Evolutionary conservation across 495 filamentous ascomycete species (phyloP).

Genomic region (Penicillium paxilli): DNA sequence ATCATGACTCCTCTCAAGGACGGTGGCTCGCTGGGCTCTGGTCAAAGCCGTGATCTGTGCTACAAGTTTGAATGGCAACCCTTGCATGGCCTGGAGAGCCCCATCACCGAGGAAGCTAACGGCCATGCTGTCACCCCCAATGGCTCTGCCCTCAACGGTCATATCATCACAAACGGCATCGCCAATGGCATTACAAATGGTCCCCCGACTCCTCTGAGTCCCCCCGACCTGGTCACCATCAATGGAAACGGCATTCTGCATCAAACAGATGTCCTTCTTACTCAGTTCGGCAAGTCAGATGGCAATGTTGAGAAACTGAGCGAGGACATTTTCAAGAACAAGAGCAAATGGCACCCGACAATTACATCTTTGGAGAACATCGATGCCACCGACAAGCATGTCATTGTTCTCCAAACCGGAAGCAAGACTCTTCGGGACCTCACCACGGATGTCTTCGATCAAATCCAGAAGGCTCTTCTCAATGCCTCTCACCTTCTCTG

Average conservation of each 20-base stretch:
- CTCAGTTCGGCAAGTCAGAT: constrained; percentile 15
- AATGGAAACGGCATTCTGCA: constrained; percentile 12
- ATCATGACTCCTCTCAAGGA: constrained; percentile 36
- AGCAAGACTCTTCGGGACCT: constrained; percentile 20
- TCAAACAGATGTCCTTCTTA: constrained; percentile 14
- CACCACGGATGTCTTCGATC: constrained; percentile 16
- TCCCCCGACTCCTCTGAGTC: neutral
- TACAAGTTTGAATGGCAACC: constrained; percentile 38
- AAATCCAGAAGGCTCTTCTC: constrained; percentile 23
- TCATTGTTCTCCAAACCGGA: constrained; percentile 23
- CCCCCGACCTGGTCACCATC: neutral
- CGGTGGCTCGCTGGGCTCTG: constrained; percentile 5
- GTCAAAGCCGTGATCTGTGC: constrained; percentile 26
- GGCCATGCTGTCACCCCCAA: constrained; percentile 1
- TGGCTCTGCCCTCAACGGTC: constrained; percentile 2
- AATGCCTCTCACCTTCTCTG: constrained; percentile 45
- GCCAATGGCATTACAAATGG: neutral
- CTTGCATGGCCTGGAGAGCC: constrained; percentile 9
- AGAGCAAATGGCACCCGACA: constrained; percentile 13
- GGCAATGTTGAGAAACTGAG: constrained; percentile 14
- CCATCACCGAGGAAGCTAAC: constrained; percentile 1
- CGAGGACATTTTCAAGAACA: constrained; percentile 1
- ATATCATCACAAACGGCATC: neutral
- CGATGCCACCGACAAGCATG: constrained; percentile 12
- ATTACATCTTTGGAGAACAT: constrained; percentile 7